Evolutionary conservation across 331 rosid genomes (phyloP), one percentile per base, ranked within the genome.

Genomic region (Malus hybrid): DNA sequence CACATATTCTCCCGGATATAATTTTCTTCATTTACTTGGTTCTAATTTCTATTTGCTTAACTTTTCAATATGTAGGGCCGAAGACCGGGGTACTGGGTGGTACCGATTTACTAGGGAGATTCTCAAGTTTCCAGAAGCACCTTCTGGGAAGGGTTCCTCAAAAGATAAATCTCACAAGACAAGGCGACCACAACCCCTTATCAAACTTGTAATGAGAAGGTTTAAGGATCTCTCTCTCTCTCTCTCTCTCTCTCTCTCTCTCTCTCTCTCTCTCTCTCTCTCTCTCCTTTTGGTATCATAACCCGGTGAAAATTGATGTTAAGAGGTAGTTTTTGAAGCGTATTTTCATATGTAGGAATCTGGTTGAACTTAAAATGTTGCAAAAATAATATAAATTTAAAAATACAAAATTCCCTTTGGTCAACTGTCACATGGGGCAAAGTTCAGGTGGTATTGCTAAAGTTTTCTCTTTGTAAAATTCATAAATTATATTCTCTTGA

Each of bases 171-270:
- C 89, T 77, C 96, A 90, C 75, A 94, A 90, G 86, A 82, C 77
- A 36, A 94, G 93, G 81, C 99, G 97, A 20, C 97, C 97, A 24
- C 99, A 94, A 59, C 97, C 93, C 61, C 97, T 94, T 75, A 87
- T 94, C 74, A 94, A 92, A 85, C 99, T 94, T 87, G 99, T 94
- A 74, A 92, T 94, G 97, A 92, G 99, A 90, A 94, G 99, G 99
- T 94, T 85, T 79, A 75, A 78, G 67, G 22, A 22, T 22, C n/a
- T n/a, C n/a, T 62, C 22, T 57, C 64, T 68, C 79, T 66, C 65
- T n/a, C n/a, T n/a, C n/a, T n/a, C n/a, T 56, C 44, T 67, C 8
- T 65, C 6, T 60, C 29, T 60, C 50, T 65, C 73, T 55, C 55
- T 59, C 64, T 10, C 50, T 61, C n/a, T n/a, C n/a, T n/a, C n/a